Conservation (phyloP, 2,329 filamentous ascomycete genomes). For the Capronia epimyces region DNA sequence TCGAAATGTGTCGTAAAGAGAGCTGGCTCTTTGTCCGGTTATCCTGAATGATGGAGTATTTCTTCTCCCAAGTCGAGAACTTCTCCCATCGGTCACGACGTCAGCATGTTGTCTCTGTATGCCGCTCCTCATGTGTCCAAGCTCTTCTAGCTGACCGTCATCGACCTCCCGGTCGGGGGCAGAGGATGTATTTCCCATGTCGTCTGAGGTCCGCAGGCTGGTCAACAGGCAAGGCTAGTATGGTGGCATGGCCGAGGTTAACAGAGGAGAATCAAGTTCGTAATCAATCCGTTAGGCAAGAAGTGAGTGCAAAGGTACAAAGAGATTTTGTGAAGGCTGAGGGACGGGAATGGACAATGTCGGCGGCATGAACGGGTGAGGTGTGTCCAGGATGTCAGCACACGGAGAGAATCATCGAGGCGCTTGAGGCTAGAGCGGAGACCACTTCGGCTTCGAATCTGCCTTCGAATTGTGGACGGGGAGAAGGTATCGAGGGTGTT, state of each 20-base stretch:
- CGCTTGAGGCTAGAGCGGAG: not conserved
- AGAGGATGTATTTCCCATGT: constrained; percentile 24
- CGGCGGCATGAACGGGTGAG: not conserved
- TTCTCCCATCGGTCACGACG: constrained; percentile 3
- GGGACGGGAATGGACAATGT: not conserved
- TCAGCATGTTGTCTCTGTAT: constrained; percentile 3
- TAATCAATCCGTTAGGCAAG: not conserved
- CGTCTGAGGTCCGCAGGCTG: constrained; percentile 6
- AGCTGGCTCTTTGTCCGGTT: constrained; percentile 22
- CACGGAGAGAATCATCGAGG: constrained; percentile 7
- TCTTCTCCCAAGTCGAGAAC: constrained; percentile 16
- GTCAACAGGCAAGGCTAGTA: constrained; percentile 10
- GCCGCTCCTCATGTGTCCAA: constrained; percentile 7
- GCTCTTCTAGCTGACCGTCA: constrained; percentile 17
- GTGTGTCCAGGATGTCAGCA: constrained; percentile 14
- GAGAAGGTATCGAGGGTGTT: not conserved
- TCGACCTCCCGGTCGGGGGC: constrained; percentile 8
- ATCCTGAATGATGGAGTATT: constrained; percentile 15
- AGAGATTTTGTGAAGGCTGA: not conserved
- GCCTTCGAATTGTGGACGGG: not conserved
- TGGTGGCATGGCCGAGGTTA: constrained; percentile 15
- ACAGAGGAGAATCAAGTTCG: not conserved
- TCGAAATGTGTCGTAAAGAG: constrained; percentile 28
- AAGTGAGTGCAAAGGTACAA: not conserved
- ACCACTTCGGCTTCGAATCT: not conserved